Percentiles rank a stretch among this genome's conserved stretches.
Evolutionary conservation across 495 filamentous ascomycete genomes (phyloP).

Genomic region (Penicillium crystallinum): DNA sequence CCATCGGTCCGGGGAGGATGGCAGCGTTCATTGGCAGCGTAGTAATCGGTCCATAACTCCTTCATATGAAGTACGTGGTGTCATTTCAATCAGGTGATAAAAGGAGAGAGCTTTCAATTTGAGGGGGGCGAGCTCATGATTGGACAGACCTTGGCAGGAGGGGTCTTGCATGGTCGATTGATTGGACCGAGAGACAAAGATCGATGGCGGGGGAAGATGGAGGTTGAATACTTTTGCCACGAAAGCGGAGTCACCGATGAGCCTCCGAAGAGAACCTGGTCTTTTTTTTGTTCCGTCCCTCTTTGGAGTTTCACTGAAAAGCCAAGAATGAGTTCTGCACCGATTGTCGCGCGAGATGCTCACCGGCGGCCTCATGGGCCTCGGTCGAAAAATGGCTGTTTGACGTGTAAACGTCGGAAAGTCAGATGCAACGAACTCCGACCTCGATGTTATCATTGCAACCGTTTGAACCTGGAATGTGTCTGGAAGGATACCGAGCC

Average conservation of each 20-base stretch:
- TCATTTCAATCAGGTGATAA: no score
- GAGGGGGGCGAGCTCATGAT: no score
- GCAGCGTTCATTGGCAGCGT: no score
- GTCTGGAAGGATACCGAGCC: constrained; percentile 2
- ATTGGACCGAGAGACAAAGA: background rate
- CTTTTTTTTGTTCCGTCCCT: background rate
- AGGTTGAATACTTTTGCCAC: background rate
- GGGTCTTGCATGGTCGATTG: background rate
- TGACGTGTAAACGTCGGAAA: constrained; percentile 14
- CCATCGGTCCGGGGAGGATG: no score
- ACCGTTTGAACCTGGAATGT: constrained; percentile 18
- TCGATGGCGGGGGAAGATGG: background rate
- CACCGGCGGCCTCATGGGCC: constrained; percentile 7
- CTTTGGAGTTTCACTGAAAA: background rate
- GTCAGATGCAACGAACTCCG: constrained; percentile 33
- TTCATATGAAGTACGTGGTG: no score
- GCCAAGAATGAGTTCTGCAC: background rate
- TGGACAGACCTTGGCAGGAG: background rate
- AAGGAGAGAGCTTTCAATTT: no score
- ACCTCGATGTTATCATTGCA: constrained; percentile 35
- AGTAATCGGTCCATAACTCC: no score
- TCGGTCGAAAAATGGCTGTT: constrained; percentile 12
- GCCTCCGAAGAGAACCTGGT: background rate
- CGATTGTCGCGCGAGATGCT: background rate
- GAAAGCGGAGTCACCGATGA: background rate